Base-by-base conservation (phyloP, 352 stramenopile species). In the Paralagenidium karlingii region DNA sequence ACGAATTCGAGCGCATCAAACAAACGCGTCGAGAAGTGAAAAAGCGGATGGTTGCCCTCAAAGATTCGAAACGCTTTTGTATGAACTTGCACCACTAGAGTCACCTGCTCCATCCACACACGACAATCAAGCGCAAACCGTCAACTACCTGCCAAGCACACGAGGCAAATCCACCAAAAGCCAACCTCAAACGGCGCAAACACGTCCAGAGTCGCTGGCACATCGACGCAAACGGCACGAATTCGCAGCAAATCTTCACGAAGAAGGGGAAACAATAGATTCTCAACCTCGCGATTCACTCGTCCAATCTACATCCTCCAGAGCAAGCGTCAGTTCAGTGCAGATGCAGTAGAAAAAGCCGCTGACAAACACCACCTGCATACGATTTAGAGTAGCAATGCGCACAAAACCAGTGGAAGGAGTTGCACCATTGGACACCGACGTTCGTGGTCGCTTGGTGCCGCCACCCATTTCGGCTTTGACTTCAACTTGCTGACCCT, bases 401-500 rank as follows among this genome's bases (percentile, higher is more conserved):
- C 74, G 66, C 19, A 88, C 66, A 25, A 85, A 60, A 5, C 74
- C 68, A 2, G 47, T 45, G 0, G 64, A 58, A 20, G 40, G 1
- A 53, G 24, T 7, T 12, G 43, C 27, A 7, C 25, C 33, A 13
- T 11, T 12, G 6, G 16, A 21, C 16, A 8, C 30, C 26, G 55
- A 55, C 1, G 56, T 51, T 11, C 64, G 58, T 20, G 66, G 38
- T 5, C 74, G 63, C 45, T 85, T 88, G 49, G 73, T 81, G 19
- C 70, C 70, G 1, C 65, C 68, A 34, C n/a, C n/a, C n/a, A 82
- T 79, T 34, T 88, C 74, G 2, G 67, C 74, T 20, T 81, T 63
- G 28, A 88, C 55, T 20, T 67, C 40, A 33, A 88, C 39, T 10
- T 61, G 47, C 7, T 82, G 60, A 11, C 70, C 70, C 11, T 59